Conservation (phyloP, 208 protist species). For the Acanthamoeba lenticulata region DNA sequence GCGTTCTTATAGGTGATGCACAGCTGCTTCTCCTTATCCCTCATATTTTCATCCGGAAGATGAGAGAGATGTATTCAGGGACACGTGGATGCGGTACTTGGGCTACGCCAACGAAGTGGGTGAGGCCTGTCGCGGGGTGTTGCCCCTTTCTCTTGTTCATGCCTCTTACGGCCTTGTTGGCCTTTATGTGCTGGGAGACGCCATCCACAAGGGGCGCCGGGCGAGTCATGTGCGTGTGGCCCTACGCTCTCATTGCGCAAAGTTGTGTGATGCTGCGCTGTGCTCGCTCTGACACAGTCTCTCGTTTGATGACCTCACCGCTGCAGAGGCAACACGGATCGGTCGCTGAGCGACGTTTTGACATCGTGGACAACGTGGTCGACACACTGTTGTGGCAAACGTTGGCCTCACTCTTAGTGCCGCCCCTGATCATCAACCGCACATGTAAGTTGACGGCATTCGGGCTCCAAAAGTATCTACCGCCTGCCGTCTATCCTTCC, state of each 20-base stretch:
- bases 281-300: too few species aligned
- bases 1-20: too few species aligned
- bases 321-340: neutral
- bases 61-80: slow-evolving; percentile 41
- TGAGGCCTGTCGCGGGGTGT: slow-evolving; percentile 56
- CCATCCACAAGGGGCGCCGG: slow-evolving; percentile 62
- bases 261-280: neutral
- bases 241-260: neutral
- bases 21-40: neutral
- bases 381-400: slow-evolving; percentile 71
- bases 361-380: neutral
- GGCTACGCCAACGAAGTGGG: slow-evolving; percentile 70
- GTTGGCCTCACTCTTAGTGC: slow-evolving; percentile 55
- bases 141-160: slow-evolving; percentile 56
- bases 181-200: slow-evolving; percentile 64
- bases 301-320: neutral
- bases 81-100: slow-evolving; percentile 53
- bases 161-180: slow-evolving; percentile 44
- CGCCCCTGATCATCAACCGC: slow-evolving; percentile 69
- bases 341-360: neutral
- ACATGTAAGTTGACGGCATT: neutral
- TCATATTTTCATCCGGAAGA: neutral
- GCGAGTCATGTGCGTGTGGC: neutral
- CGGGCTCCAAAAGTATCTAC: neutral
- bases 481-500: neutral